Percentiles rank a stretch among this genome's conserved stretches.
These are phyloP conservation scores for Peltaster fructicola DNA, from an alignment of 2,329 filamentous ascomycete species.

Conservation along the genomic window DNA sequence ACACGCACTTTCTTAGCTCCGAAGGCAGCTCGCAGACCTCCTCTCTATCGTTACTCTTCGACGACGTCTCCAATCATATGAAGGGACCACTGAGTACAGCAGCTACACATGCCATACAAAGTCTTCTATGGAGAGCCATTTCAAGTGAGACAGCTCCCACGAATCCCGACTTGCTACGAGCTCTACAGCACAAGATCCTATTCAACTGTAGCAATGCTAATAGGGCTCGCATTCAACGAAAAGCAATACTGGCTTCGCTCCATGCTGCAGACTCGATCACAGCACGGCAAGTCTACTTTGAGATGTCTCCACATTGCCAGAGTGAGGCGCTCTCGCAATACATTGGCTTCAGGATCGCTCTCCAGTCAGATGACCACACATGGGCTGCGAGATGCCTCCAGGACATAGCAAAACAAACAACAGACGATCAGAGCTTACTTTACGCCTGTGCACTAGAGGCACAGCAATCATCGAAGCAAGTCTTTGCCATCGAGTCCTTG, in stretches of 20 bases:
- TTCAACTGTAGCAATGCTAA: slow-evolving; percentile 47
- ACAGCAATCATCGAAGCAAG: slow-evolving; percentile 43
- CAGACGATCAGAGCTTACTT: slow-evolving; percentile 44
- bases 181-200: slow-evolving; percentile 52
- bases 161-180: slow-evolving; percentile 42
- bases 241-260: slow-evolving; percentile 53
- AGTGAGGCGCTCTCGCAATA: slow-evolving; percentile 13
- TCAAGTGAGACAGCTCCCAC: slow-evolving; percentile 1
- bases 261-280: slow-evolving; percentile 35
- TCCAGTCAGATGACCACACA: slow-evolving; percentile 19
- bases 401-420: slow-evolving; percentile 35
- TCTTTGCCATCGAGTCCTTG: slow-evolving; percentile 41
- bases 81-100: slow-evolving; percentile 35
- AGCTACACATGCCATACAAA: slow-evolving; percentile 50
- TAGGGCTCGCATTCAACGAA: slow-evolving; percentile 46
- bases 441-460: slow-evolving; percentile 71
- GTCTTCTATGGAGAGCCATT: slow-evolving; percentile 56
- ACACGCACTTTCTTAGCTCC: slow-evolving; percentile 16
- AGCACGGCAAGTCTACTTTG: slow-evolving; percentile 38
- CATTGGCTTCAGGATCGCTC: slow-evolving; percentile 14
- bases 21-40: neutral
- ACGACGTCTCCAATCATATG: slow-evolving; percentile 29
- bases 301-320: slow-evolving; percentile 32
- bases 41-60: slow-evolving; percentile 14
- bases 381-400: slow-evolving; percentile 45